phyloP scores from a whole-genome alignment of 2,329 filamentous ascomycete genomes.

The Penicillium nordicum region DNA sequence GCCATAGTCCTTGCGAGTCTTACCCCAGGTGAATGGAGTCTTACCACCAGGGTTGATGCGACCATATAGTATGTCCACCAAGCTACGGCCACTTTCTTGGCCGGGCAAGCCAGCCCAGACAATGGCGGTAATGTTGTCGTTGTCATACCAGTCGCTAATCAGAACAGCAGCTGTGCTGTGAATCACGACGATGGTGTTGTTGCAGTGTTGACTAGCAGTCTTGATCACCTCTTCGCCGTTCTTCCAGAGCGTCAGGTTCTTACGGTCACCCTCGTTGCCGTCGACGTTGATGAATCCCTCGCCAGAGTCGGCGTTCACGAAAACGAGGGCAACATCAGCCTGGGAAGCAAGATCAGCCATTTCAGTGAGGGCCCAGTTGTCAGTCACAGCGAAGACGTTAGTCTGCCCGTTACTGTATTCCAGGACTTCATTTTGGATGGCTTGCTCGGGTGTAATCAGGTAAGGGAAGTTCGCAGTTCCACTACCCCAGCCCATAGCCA shows the following conservation, averaged over 20 bases:
- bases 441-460: constrained; percentile 59
- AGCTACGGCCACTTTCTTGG: constrained; percentile 70
- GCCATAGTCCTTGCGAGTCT: constrained; percentile 53
- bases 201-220: constrained; percentile 71
- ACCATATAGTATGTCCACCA: constrained; percentile 72
- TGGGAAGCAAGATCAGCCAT: constrained; percentile 52
- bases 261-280: constrained; percentile 81
- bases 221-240: constrained; percentile 76
- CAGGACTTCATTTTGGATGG: constrained; percentile 64
- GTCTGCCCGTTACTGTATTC: constrained; percentile 53
- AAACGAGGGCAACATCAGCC: constrained; percentile 65
- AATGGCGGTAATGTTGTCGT: constrained; percentile 70
- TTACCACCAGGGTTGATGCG: constrained; percentile 61
- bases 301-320: constrained; percentile 81
- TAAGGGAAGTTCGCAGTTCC: constrained; percentile 62
- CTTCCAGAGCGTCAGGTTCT: constrained; percentile 88
- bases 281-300: constrained; percentile 84
- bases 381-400: constrained; percentile 58
- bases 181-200: constrained; percentile 89
- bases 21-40: constrained; percentile 60
- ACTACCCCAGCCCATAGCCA: constrained; percentile 63
- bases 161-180: constrained; percentile 81
- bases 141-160: constrained; percentile 58
- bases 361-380: constrained; percentile 55
- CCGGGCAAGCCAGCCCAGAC: constrained; percentile 73